Conservation (phyloP, 2,329 filamentous ascomycete genomes). For the Paecilomyces niveus region DNA sequence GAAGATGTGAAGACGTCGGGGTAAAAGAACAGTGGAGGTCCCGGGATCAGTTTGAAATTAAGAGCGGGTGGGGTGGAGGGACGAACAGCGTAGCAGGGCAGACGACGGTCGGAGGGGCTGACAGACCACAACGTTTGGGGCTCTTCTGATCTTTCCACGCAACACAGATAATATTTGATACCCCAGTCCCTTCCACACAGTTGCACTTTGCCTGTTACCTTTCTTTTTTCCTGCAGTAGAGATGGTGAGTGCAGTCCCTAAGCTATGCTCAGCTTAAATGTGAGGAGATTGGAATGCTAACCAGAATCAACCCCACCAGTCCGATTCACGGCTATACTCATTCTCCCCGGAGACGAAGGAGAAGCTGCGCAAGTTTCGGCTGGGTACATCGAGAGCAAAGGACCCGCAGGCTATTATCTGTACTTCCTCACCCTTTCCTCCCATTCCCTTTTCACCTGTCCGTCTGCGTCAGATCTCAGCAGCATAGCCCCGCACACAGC, state of each 20-base stretch:
- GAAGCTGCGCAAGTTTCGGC: constrained; percentile 86
- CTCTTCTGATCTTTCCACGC: not conserved
- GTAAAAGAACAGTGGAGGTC: constrained; percentile 1
- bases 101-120: not conserved
- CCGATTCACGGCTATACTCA: constrained; percentile 83
- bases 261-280: not conserved
- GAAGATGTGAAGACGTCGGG: not conserved
- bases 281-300: not conserved
- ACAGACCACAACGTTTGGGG: not conserved
- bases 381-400: constrained; percentile 80
- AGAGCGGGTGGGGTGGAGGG: not conserved
- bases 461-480: not conserved
- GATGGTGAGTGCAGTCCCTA: constrained; percentile 2
- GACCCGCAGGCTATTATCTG: constrained; percentile 89
- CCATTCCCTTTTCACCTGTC: not conserved
- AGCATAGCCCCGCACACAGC: not conserved
- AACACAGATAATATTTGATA: not conserved
- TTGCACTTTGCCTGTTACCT: not conserved
- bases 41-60: not conserved
- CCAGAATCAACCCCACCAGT: constrained; percentile 41
- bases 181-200: not conserved
- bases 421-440: constrained; percentile 45
- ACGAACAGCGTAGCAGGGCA: not conserved
- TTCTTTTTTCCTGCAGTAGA: not conserved
- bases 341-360: constrained; percentile 88